These are phyloP conservation scores for Ceratobasidium papillatum DNA, from an alignment of 1,284 basidiomycete genomes.

Conservation along the genomic window DNA sequence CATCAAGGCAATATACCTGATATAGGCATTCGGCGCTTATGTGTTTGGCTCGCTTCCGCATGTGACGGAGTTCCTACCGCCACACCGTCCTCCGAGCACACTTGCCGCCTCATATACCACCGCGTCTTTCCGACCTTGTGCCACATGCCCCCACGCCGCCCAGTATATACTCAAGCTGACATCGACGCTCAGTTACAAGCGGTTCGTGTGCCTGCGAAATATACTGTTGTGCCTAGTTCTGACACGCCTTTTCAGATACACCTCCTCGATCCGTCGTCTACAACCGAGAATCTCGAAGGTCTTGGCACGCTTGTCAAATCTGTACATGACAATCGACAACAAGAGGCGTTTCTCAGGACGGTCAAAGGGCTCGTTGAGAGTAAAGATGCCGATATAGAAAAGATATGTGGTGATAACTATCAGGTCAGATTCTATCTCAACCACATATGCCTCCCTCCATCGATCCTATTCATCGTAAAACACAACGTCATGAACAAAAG, in stretches of 20 bases:
- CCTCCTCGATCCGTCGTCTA: constrained; percentile 82
- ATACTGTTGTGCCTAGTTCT: not conserved
- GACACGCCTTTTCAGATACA: constrained; percentile 81
- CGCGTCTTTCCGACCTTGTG: not conserved
- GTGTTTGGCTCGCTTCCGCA: constrained; percentile 4
- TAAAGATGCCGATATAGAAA: constrained; percentile 96
- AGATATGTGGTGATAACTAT: constrained; percentile 94
- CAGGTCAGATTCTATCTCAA: constrained; percentile 58
- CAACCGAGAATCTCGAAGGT: constrained; percentile 91
- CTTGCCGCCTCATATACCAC: not conserved
- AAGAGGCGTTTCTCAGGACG: constrained; percentile 89
- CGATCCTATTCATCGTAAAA: not conserved
- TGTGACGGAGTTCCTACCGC: constrained; percentile 1
- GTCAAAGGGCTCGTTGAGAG: constrained; percentile 87
- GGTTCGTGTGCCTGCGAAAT: constrained; percentile 9
- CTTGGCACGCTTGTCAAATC: constrained; percentile 92
- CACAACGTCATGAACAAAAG: not conserved
- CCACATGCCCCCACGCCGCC: constrained; percentile 42
- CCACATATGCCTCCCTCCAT: not conserved
- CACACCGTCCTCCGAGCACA: not conserved
- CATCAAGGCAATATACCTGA: not conserved
- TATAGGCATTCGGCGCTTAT: constrained; percentile 12
- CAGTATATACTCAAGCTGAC: constrained; percentile 42
- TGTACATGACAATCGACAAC: constrained; percentile 89
- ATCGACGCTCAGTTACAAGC: constrained; percentile 44